Percentiles rank a stretch among this genome's conserved stretches.
Conservation (phyloP, 2,329 filamentous ascomycete species). For the Eurotiales sp. region DNA sequence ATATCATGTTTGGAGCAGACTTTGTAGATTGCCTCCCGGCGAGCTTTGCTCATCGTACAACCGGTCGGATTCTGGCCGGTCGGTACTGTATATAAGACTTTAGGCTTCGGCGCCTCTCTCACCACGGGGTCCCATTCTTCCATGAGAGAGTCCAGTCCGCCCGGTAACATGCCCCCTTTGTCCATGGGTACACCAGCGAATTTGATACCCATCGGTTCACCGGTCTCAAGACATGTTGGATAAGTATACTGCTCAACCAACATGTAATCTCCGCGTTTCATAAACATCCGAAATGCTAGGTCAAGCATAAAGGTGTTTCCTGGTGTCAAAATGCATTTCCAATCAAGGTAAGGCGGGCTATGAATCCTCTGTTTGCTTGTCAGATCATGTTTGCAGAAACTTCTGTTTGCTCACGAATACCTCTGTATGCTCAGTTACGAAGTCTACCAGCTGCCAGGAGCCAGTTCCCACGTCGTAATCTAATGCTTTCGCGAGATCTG, state of each 20-base stretch:
- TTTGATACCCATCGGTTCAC: constrained; percentile 58
- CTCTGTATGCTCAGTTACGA: constrained; percentile 92
- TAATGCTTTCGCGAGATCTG: constrained; percentile 78
- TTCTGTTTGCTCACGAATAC: constrained; percentile 22
- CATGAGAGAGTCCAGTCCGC: constrained; percentile 59
- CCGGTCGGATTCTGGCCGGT: constrained; percentile 83
- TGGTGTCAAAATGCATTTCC: constrained; percentile 76
- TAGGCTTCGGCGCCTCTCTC: constrained; percentile 60
- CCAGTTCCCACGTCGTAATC: constrained; percentile 93
- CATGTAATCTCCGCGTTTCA: constrained; percentile 69
- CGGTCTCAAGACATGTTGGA: constrained; percentile 68
- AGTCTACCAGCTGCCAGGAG: constrained; percentile 80
- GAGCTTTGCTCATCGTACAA: constrained; percentile 62
- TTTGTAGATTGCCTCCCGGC: constrained; percentile 65
- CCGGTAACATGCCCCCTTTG: constrained; percentile 60
- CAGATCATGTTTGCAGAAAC: constrained; percentile 1
- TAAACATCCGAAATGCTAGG: constrained; percentile 77
- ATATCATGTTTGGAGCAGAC: constrained; percentile 73
- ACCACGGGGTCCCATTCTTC: constrained; percentile 59
- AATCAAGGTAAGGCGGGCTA: constrained; percentile 83
- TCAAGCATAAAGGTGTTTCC: constrained; percentile 86
- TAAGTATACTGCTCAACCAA: constrained; percentile 91
- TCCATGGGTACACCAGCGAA: constrained; percentile 63
- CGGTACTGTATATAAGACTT: constrained; percentile 66
- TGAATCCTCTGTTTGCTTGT: constrained; percentile 60